These are phyloP conservation scores for Isoetes taiwanensis DNA, from an alignment of 75 land plant genomes.

Conservation along the genomic window DNA sequence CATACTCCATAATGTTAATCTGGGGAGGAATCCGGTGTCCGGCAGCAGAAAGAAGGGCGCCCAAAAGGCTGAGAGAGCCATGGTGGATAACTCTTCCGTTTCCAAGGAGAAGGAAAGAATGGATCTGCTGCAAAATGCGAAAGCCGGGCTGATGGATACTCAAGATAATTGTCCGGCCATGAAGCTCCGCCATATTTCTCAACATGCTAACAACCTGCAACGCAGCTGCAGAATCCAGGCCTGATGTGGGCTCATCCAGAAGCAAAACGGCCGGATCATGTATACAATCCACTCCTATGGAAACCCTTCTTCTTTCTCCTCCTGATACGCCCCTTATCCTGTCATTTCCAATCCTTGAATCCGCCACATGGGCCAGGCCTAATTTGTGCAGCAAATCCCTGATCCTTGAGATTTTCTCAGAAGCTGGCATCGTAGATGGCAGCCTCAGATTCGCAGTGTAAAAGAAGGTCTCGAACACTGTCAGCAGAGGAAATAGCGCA, in stretches of 20 bases:
- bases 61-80: constrained; percentile 58
- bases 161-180: constrained; percentile 19
- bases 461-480: constrained; percentile 66
- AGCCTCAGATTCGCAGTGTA: constrained; percentile 57
- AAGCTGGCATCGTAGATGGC: constrained; percentile 12
- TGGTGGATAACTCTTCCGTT: constrained; percentile 66
- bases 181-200: constrained; percentile 21
- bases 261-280: constrained; percentile 55
- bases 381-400: constrained; percentile 49
- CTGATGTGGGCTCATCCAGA: constrained; percentile 68
- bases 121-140: constrained; percentile 45
- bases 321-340: constrained; percentile 53
- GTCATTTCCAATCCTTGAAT: neutral
- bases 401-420: constrained; percentile 41
- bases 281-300: constrained; percentile 61
- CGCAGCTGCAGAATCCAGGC: constrained; percentile 54
- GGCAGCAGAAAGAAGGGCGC: constrained; percentile 32
- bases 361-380: constrained; percentile 46
- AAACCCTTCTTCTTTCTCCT: constrained; percentile 62
- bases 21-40: constrained; percentile 63
- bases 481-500: constrained; percentile 64
- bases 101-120: constrained; percentile 57
- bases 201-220: constrained; percentile 49
- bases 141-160: constrained; percentile 68
- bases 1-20: constrained; percentile 66